Percentiles rank a stretch among this genome's conserved stretches.
Evolutionary conservation across 169 alveolate genomes (phyloP).

Genomic region (Amoebophrya sp.): DNA sequence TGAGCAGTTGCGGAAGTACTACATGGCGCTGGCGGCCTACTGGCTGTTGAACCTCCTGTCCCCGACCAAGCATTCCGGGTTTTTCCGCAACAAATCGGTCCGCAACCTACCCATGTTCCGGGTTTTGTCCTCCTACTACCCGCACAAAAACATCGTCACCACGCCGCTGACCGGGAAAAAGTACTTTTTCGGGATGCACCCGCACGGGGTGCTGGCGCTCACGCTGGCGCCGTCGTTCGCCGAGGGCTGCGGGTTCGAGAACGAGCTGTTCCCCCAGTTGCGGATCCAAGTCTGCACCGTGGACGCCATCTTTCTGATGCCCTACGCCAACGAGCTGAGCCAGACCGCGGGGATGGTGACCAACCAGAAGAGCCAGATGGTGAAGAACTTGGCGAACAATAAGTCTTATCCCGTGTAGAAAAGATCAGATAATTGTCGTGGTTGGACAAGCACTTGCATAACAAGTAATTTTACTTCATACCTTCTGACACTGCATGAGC

Average conservation of each 20-base stretch:
- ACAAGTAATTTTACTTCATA: too few relatives aligned
- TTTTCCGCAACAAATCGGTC: neutral
- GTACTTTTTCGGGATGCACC: conserved; percentile 23
- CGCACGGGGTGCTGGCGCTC: conserved; percentile 8
- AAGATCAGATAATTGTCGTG: too few relatives aligned
- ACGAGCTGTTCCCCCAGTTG: neutral
- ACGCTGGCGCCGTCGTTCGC: conserved; percentile 15
- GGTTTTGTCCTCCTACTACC: neutral
- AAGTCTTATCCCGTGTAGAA: too few relatives aligned
- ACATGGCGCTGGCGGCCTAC: neutral
- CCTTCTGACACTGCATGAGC: too few relatives aligned
- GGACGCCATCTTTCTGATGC: neutral
- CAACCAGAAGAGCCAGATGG: neutral
- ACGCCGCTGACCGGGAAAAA: neutral
- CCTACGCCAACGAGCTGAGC: neutral
- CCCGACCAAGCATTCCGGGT: neutral
- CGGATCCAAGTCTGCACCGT: neutral
- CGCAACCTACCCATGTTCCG: neutral
- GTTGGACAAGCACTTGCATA: too few relatives aligned
- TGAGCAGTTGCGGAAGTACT: too few relatives aligned
- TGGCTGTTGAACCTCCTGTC: neutral
- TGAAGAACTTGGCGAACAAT: neutral
- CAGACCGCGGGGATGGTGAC: neutral
- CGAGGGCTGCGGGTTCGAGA: neutral
- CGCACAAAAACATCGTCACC: conserved; percentile 20